Conservation (phyloP, 1,284 basidiomycete genomes). For the Heterobasidion occidentale region DNA sequence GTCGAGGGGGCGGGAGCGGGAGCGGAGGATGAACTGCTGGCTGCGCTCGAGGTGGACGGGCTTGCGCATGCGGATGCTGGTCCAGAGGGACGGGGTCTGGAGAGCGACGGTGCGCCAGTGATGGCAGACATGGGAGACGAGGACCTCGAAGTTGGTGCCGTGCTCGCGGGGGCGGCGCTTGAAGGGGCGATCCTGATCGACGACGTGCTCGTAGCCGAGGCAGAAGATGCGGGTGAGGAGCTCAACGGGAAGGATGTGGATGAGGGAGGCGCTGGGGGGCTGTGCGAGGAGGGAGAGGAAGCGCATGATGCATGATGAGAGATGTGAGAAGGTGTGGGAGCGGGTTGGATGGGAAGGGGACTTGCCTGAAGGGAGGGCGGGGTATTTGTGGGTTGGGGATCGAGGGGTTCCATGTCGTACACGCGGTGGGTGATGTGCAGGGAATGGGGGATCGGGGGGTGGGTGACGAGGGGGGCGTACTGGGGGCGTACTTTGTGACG, state of each 20-base stretch:
- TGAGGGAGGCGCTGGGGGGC: conserved; percentile 12
- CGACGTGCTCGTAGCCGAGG: conserved; percentile 39
- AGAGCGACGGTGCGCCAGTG: conserved; percentile 48
- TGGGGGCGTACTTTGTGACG: too few relatives aligned
- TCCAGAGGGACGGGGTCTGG: conserved; percentile 42
- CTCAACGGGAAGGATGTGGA: conserved; percentile 46
- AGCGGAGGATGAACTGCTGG: conserved; percentile 34
- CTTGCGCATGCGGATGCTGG: conserved; percentile 42
- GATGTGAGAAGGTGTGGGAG: not conserved
- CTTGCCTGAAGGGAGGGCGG: conserved; percentile 1
- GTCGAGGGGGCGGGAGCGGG: conserved; percentile 31
- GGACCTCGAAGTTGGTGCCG: conserved; percentile 37
- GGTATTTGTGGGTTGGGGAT: not conserved
- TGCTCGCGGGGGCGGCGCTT: conserved; percentile 7
- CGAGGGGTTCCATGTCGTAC: not conserved
- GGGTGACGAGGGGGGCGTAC: not conserved
- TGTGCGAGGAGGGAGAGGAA: not conserved
- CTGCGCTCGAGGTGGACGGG: conserved; percentile 39
- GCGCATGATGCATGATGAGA: not conserved
- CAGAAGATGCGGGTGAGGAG: conserved; percentile 45
- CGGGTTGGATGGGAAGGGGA: not conserved
- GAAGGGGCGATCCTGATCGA: conserved; percentile 28
- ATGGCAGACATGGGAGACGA: conserved; percentile 45
- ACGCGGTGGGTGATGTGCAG: not conserved
- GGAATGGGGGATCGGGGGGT: not conserved